These are phyloP conservation scores for Talaromyces sp. DNA, from an alignment of 2,329 filamentous ascomycete genomes.

Conservation along the genomic window DNA sequence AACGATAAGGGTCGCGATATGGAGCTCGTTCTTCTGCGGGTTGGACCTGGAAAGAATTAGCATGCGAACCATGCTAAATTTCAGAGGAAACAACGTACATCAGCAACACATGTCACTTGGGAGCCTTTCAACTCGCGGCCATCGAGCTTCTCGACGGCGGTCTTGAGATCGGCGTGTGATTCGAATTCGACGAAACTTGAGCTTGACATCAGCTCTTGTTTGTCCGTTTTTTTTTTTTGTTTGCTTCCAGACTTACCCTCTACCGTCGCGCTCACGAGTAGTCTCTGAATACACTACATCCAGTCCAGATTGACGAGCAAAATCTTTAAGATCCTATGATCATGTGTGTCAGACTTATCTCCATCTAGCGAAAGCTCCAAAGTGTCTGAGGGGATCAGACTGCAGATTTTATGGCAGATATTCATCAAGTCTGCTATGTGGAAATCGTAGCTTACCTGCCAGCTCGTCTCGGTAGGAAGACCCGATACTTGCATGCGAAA, in stretches of 20 bases:
- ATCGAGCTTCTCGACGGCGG: slow-evolving; percentile 92
- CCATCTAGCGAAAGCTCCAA: background rate
- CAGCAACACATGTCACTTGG: slow-evolving; percentile 77
- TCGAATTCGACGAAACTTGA: slow-evolving; percentile 95
- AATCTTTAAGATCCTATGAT: slow-evolving; percentile 98
- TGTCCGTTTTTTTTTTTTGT: slow-evolving; percentile 21
- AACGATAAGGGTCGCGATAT: slow-evolving; percentile 65
- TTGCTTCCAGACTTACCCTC: slow-evolving; percentile 63
- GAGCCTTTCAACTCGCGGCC: slow-evolving; percentile 88
- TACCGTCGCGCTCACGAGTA: slow-evolving; percentile 82
- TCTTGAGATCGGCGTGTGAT: slow-evolving; percentile 80
- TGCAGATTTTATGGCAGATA: background rate
- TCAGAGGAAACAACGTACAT: slow-evolving; percentile 58
- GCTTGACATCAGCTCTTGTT: slow-evolving; percentile 25
- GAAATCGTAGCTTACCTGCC: slow-evolving; percentile 80
- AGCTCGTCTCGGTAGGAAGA: slow-evolving; percentile 93
- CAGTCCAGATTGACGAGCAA: slow-evolving; percentile 91
- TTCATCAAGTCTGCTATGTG: background rate
- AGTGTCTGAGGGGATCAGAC: background rate
- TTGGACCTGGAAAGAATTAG: slow-evolving; percentile 59
- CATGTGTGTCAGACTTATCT: slow-evolving; percentile 53
- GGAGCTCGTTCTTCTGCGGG: slow-evolving; percentile 62
- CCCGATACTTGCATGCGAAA: slow-evolving; percentile 97
- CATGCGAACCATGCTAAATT: slow-evolving; percentile 18
- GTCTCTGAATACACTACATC: slow-evolving; percentile 99